Conservation (phyloP, 495 filamentous ascomycete species). For the Neurospora terricola region DNA sequence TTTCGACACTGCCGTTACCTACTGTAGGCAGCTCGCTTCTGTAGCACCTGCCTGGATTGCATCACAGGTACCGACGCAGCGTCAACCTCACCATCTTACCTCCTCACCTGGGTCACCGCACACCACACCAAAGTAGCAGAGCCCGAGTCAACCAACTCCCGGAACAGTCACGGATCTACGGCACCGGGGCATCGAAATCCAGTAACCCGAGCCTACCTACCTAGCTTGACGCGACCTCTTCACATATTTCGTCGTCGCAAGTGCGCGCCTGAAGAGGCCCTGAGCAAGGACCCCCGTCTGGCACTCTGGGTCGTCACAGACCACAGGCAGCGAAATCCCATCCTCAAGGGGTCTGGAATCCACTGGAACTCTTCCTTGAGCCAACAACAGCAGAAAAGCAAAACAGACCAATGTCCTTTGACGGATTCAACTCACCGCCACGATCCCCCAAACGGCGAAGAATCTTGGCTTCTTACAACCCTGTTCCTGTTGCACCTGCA, state of each 20-base stretch:
- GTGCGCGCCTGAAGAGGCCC: neutral
- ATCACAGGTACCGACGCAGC: neutral
- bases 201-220: neutral
- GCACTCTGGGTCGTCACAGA: neutral
- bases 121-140: neutral
- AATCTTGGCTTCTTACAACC: slow-evolving; percentile 37
- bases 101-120: neutral
- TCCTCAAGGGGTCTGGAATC: neutral
- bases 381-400: slow-evolving; percentile 5
- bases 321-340: neutral
- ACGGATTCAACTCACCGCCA: slow-evolving; percentile 15
- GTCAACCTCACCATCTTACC: neutral
- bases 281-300: neutral
- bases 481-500: neutral
- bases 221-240: neutral
- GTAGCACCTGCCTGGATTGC: neutral
- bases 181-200: neutral
- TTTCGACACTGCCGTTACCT: neutral
- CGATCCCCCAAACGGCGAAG: slow-evolving; percentile 36
- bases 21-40: neutral
- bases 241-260: neutral
- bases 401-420: slow-evolving; percentile 2
- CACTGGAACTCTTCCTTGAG: neutral
- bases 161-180: neutral
- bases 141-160: neutral